Evolutionary conservation across 495 filamentous ascomycete species (phyloP), one percentile per base, ranked within the genome.

Genomic region (Jackrogersella minutella): DNA sequence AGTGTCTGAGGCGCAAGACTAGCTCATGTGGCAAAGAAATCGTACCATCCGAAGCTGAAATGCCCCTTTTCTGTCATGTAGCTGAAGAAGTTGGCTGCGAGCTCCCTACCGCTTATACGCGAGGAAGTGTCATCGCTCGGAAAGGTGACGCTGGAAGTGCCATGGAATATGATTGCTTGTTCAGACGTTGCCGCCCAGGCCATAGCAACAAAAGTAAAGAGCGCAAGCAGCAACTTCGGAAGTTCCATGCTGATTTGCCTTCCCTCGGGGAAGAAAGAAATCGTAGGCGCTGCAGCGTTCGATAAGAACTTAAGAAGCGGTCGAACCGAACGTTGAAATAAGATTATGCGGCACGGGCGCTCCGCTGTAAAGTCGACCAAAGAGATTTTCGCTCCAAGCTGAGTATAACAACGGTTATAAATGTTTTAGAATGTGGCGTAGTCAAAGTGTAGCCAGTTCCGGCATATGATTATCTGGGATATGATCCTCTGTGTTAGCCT

Each of bases 21-120:
- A 11, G 51, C 17, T 22, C 4, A 13, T 40, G 5, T 14, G 34
- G 10, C 11, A 8, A 16, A 3, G n/a, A 13, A 39, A 54, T 39
- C 34, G n/a, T 28, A 54, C 51, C 51, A 54, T 22, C 51, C 51
- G 13, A 54, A 54, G 22, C 51, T 39, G 13, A 54, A 54, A 30
- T 39, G 40, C 2, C 33, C 51, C 22, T 40, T 40, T 9, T 54
- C 51, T 26, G 51, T 54, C 33, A 40, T 40, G 21, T 54, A 54
- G 30, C 51, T 24, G 21, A 26, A 54, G 21, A 39, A 54, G 11
- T 40, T 22, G 34, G 51, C 19, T 28, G 51, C 33, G 6, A 19
- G 36, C 30, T 26, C 40, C 34, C 33, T 40, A n/a, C n/a, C 5
- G 13, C 44, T 40, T 3, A 10, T 22, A 17, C 1, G 19, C 19